Evolutionary conservation across 2,329 filamentous ascomycete genomes (phyloP).

Genomic region (Colletotrichum coccodes): DNA sequence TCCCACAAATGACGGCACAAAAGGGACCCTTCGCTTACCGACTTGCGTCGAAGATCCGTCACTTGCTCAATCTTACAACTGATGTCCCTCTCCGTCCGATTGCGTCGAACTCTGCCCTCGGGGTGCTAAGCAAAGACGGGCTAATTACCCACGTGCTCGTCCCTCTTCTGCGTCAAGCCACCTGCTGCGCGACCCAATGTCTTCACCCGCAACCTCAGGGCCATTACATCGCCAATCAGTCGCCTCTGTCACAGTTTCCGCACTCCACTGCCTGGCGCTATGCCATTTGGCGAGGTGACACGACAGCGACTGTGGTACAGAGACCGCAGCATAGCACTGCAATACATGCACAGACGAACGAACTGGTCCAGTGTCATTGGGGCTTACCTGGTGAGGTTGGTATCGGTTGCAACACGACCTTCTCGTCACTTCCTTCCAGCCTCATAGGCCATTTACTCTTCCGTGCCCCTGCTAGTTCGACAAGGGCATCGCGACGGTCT

Average conservation of each 20-base stretch:
- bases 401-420: slow-evolving; percentile 3
- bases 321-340: slow-evolving; percentile 12
- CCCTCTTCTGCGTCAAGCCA: background rate
- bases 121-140: background rate
- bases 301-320: slow-evolving; percentile 11
- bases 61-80: slow-evolving; percentile 14
- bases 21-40: background rate
- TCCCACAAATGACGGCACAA: background rate
- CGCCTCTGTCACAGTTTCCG: background rate
- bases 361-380: slow-evolving; percentile 14
- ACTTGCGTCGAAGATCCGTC: slow-evolving; percentile 3
- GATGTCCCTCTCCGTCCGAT: background rate
- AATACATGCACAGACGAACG: slow-evolving; percentile 4
- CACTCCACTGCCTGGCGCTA: slow-evolving; percentile 20
- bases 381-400: background rate
- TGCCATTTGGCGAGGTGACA: slow-evolving; percentile 20
- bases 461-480: slow-evolving; percentile 4
- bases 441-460: background rate
- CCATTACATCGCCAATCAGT: slow-evolving; percentile 24
- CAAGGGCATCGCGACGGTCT: slow-evolving; percentile 1
- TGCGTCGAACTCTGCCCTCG: slow-evolving; percentile 1
- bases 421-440: slow-evolving; percentile 6
- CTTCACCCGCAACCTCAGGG: background rate
- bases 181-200: slow-evolving; percentile 13
- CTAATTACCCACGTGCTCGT: slow-evolving; percentile 24